These are phyloP conservation scores for Daldinia sp. DNA, from an alignment of 2,329 filamentous ascomycete genomes.

Conservation along the genomic window DNA sequence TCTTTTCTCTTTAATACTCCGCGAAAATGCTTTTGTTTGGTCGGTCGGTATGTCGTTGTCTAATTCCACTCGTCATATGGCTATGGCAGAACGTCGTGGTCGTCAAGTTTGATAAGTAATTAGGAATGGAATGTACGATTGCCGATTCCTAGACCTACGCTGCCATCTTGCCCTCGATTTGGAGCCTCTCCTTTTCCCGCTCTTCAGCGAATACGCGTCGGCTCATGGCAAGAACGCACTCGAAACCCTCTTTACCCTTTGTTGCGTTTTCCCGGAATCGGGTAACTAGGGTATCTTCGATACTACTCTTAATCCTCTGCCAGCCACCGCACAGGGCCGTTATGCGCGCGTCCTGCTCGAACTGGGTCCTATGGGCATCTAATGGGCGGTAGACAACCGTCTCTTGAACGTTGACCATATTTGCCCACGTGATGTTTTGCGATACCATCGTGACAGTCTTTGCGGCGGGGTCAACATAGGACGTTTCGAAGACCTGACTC, in stretches of 20 bases:
- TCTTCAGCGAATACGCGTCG: slow-evolving; percentile 92
- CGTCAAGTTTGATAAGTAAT: slow-evolving; percentile 29
- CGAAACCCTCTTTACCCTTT: slow-evolving; percentile 93
- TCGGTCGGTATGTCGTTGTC: slow-evolving; percentile 28
- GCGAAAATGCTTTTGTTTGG: slow-evolving; percentile 37
- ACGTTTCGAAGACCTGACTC: slow-evolving; percentile 93
- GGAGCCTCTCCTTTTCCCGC: slow-evolving; percentile 69
- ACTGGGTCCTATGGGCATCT: slow-evolving; percentile 74
- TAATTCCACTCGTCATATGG: slow-evolving; percentile 33
- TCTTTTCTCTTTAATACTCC: slow-evolving; percentile 42
- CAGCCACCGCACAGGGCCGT: slow-evolving; percentile 95
- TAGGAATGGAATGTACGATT: neutral
- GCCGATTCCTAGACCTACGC: slow-evolving; percentile 31
- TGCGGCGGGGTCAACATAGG: slow-evolving; percentile 85
- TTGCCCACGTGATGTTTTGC: slow-evolving; percentile 92
- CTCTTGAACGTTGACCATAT: slow-evolving; percentile 91
- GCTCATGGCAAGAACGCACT: slow-evolving; percentile 93
- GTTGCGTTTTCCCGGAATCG: slow-evolving; percentile 91
- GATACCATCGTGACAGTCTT: slow-evolving; percentile 97
- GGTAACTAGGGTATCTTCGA: slow-evolving; percentile 91
- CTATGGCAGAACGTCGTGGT: slow-evolving; percentile 17
- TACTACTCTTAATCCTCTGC: slow-evolving; percentile 96
- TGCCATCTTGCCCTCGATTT: slow-evolving; percentile 50
- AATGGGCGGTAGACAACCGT: slow-evolving; percentile 86
- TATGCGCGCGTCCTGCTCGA: slow-evolving; percentile 90